These are phyloP conservation scores for Gillenia trifoliata DNA, from an alignment of 306 rosid species.

Conservation along the genomic window DNA sequence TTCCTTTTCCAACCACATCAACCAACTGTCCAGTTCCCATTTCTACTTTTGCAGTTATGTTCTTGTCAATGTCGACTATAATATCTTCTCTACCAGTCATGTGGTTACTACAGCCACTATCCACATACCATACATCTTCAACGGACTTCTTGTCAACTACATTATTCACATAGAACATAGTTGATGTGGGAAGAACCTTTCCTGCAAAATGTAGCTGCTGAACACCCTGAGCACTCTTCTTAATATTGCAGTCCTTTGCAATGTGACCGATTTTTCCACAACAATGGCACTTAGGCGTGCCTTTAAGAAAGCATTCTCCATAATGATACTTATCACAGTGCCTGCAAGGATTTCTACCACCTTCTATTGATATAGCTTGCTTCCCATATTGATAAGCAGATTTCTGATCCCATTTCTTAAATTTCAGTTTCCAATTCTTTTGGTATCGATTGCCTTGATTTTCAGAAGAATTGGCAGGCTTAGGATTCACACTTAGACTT, in stretches of 20 bases:
- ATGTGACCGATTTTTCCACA: not conserved
- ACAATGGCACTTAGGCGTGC: not conserved
- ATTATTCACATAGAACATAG: not conserved
- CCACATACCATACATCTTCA: no score
- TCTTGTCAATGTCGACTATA: no score
- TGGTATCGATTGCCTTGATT: not conserved
- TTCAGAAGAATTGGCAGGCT: no score
- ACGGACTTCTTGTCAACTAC: not conserved
- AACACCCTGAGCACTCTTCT: not conserved
- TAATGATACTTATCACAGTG: not conserved
- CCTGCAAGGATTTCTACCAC: not conserved
- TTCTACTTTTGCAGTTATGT: not conserved
- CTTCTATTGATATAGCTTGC: not conserved
- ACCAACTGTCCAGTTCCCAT: not conserved
- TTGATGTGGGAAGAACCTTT: fast-evolving
- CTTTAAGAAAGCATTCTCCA: not conserved
- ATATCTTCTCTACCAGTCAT: no score
- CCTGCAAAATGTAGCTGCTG: not conserved
- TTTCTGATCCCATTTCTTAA: not conserved
- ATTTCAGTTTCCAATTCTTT: not conserved
- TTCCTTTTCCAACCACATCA: not conserved
- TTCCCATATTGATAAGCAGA: not conserved
- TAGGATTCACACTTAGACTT: not conserved
- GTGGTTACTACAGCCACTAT: no score
- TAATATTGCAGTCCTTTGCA: not conserved